Percentiles rank a stretch among this genome's conserved stretches.
Conservation (phyloP, 257 asterid genomes). For the Agastache rugosa region DNA sequence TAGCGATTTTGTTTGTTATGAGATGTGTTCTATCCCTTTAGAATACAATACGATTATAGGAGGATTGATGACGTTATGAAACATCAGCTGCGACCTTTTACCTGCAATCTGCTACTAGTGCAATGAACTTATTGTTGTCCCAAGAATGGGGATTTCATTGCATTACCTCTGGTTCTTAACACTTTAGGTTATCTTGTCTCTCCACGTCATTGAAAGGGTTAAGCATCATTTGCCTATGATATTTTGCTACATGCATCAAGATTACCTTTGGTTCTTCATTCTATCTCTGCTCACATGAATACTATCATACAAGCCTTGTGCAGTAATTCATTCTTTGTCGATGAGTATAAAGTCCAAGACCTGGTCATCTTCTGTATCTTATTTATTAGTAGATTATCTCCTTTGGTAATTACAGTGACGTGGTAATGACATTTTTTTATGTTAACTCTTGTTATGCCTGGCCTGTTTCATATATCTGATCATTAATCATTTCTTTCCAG, state of each 20-base stretch:
- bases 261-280: background rate
- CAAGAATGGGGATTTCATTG: background rate
- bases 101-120: background rate
- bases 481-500: background rate
- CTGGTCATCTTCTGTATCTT: background rate
- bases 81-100: background rate
- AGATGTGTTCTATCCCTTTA: background rate
- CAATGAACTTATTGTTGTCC: background rate
- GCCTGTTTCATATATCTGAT: background rate
- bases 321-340: background rate
- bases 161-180: background rate
- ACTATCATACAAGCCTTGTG: background rate
- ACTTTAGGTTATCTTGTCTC: background rate
- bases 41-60: background rate
- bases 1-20: background rate
- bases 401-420: background rate
- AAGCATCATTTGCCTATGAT: background rate
- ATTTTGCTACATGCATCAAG: background rate
- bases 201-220: background rate
- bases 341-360: background rate
- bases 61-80: background rate
- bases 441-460: no score
- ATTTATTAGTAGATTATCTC: background rate
- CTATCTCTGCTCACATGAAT: background rate
- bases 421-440: background rate